Evolutionary conservation across 768 basidiomycete species (phyloP).

Genomic region (Mycena capillaripes): DNA sequence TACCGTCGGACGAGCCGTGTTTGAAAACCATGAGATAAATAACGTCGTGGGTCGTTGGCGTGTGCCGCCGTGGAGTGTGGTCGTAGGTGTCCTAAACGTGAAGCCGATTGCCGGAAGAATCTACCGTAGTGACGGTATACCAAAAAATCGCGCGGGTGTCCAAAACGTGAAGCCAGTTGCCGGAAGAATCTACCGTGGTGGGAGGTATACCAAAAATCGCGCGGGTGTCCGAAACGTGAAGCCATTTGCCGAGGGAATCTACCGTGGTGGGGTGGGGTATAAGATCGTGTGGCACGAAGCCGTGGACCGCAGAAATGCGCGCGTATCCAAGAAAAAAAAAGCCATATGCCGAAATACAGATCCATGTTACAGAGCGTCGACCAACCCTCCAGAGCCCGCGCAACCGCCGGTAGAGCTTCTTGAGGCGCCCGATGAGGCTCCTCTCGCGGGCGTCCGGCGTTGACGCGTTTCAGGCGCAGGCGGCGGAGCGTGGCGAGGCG

Average conservation of each 20-base stretch:
- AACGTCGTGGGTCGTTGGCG: no score
- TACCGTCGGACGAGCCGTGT: background rate
- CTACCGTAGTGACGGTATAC: no score
- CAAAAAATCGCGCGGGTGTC: background rate
- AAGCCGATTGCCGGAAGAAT: no score
- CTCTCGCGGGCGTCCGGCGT: background rate
- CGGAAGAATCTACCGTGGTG: background rate
- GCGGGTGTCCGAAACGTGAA: background rate
- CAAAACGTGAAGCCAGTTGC: background rate
- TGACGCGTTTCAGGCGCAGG: slow-evolving; percentile 19
- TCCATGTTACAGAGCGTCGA: background rate
- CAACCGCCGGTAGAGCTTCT: background rate
- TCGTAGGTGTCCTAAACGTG: no score
- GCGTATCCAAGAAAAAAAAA: slow-evolving; percentile 13
- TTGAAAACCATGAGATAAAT: no score
- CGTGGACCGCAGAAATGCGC: slow-evolving; percentile 16
- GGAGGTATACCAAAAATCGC: background rate
- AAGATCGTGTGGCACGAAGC: slow-evolving; percentile 10
- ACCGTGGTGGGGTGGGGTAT: background rate
- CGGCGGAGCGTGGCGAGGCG: no score
- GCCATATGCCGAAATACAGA: slow-evolving; percentile 1
- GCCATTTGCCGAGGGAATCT: background rate
- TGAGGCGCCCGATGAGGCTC: background rate
- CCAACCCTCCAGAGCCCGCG: slow-evolving; percentile 5
- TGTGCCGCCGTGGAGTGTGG: no score